Conservation (phyloP, 345 rosid genomes). For the Fremontodendron californicum region DNA sequence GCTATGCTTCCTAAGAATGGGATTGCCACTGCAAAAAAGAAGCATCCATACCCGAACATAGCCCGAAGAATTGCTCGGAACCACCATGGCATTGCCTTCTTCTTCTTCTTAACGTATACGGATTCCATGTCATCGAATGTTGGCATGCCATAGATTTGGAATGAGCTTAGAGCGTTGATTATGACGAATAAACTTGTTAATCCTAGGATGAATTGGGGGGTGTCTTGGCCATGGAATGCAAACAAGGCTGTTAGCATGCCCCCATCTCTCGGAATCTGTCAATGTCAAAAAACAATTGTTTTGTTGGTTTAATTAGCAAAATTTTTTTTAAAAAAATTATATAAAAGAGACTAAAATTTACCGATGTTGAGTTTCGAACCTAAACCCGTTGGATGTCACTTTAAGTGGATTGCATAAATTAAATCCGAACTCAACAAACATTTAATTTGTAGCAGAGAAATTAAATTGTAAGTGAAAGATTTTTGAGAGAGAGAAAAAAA, state of each 20-base stretch:
- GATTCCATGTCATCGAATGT: conserved; percentile 53
- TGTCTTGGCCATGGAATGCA: conserved; percentile 31
- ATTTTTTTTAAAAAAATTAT: too few species aligned
- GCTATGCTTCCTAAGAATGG: conserved; percentile 51
- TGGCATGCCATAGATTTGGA: conserved; percentile 65
- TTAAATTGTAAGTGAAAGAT: background rate
- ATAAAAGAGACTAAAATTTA: too few species aligned
- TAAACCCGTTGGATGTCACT: too few species aligned
- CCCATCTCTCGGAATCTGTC: conserved; percentile 49
- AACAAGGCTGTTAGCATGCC: conserved; percentile 50
- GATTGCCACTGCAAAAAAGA: conserved; percentile 52
- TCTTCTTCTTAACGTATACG: conserved; percentile 24
- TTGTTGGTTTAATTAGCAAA: background rate
- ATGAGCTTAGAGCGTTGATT: conserved; percentile 48
- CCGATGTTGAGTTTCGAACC: too few species aligned
- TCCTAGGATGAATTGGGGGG: conserved; percentile 37
- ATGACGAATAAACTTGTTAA: conserved; percentile 48
- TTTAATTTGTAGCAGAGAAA: too few species aligned
- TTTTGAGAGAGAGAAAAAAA: background rate
- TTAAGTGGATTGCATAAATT: too few species aligned
- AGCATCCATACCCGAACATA: conserved; percentile 33
- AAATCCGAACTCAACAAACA: background rate
- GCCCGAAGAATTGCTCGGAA: conserved; percentile 39
- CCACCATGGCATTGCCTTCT: conserved; percentile 48
- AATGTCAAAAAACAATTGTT: background rate